Evolutionary conservation across 805 yeast genomes (phyloP).

Genomic region (Wickerhamomyces queroliae): DNA sequence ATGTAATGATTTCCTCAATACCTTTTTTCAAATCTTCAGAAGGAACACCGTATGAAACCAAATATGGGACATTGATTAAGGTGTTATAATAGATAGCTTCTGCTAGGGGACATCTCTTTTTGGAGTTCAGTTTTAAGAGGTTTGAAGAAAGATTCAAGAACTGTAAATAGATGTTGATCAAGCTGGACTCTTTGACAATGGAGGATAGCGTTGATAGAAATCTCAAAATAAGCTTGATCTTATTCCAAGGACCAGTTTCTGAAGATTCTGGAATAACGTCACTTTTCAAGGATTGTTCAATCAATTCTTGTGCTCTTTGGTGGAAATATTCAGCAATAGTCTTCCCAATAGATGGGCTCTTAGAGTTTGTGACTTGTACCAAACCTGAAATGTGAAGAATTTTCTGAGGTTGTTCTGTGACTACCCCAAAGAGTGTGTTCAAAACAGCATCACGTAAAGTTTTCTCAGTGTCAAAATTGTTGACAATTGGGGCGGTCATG

Average conservation of each 20-base stretch:
- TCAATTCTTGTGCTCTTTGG: slow-evolving; percentile 49
- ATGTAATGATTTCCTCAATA: slow-evolving; percentile 39
- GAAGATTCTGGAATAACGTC: slow-evolving; percentile 24
- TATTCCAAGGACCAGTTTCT: slow-evolving; percentile 59
- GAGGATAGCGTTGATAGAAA: slow-evolving; percentile 64
- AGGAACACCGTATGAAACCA: slow-evolving; percentile 38
- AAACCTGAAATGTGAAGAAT: slow-evolving; percentile 65
- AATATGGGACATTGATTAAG: slow-evolving; percentile 59
- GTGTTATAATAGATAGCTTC: slow-evolving; percentile 64
- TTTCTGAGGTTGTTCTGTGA: slow-evolving; percentile 89
- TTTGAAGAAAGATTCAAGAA: slow-evolving; percentile 51
- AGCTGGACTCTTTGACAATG: slow-evolving; percentile 46
- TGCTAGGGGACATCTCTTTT: slow-evolving; percentile 49
- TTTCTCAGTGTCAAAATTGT: slow-evolving; percentile 59
- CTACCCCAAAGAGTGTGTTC: slow-evolving; percentile 59
- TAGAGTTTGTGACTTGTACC: slow-evolving; percentile 58
- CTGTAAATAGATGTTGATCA: slow-evolving; percentile 43
- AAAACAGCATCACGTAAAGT: slow-evolving; percentile 54
- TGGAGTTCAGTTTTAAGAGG: slow-evolving; percentile 36
- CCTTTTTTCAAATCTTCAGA: slow-evolving; percentile 22
- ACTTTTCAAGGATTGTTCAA: slow-evolving; percentile 31
- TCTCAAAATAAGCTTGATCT: slow-evolving; percentile 64
- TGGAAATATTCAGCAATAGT: slow-evolving; percentile 66
- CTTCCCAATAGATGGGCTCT: slow-evolving; percentile 60
- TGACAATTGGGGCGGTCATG: slow-evolving; percentile 60